These are phyloP conservation scores for Picochlorum sp. DNA, from an alignment of 139 green algal genomes.

Conservation along the genomic window DNA sequence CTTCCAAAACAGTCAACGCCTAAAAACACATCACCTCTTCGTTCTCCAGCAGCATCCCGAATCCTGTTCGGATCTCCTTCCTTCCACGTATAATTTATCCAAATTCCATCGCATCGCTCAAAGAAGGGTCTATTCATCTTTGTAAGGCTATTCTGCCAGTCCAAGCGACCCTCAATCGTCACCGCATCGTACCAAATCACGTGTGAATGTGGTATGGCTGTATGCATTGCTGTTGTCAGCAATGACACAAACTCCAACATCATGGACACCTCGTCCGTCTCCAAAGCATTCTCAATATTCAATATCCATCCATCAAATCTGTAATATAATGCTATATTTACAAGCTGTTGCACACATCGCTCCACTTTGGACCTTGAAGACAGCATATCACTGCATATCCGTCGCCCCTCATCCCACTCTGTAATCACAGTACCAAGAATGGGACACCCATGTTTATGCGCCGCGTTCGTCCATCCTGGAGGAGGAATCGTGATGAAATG, in stretches of 20 bases:
- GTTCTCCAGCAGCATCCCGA: conserved; percentile 16
- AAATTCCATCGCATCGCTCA: conserved; percentile 59
- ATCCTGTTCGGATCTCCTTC: conserved; percentile 12
- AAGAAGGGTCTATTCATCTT: conserved; percentile 46
- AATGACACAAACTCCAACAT: conserved; percentile 60
- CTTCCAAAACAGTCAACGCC: conserved; percentile 71
- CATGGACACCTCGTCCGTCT: conserved; percentile 23
- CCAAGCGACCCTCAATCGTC: conserved; percentile 56
- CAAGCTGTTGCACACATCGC: conserved; percentile 42
- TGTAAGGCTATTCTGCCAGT: conserved; percentile 76
- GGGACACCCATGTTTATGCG: conserved; percentile 58
- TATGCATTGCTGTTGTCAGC: conserved; percentile 8
- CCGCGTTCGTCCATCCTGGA: conserved; percentile 58
- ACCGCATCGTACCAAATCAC: conserved; percentile 74
- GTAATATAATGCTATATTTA: conserved; percentile 40
- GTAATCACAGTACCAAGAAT: conserved; percentile 73
- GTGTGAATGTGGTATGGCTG: conserved; percentile 10
- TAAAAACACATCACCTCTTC: conserved; percentile 60
- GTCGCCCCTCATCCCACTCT: conserved; percentile 52
- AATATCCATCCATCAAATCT: conserved; percentile 85
- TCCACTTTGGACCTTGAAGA: conserved; percentile 11
- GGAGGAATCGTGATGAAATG: conserved; percentile 49
- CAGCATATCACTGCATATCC: conserved; percentile 47
- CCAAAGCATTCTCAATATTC: conserved; percentile 77
- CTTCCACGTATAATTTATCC: conserved; percentile 73